Base-by-base conservation (phyloP, 805 yeast genomes). In the Saccharomycopsis lassenensis region DNA sequence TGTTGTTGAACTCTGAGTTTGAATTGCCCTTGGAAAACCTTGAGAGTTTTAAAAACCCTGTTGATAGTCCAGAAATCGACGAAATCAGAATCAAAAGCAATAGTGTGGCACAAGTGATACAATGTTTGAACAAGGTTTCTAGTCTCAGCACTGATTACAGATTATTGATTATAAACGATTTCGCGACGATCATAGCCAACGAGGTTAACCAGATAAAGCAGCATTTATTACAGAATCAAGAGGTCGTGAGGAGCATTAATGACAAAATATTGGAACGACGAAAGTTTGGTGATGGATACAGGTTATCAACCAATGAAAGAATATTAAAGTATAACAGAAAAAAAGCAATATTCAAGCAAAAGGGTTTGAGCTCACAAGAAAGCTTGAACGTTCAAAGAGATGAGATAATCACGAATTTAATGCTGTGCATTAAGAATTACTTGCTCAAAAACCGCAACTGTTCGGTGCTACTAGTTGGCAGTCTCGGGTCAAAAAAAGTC, bases 111-210 rank as follows among this genome's bases (percentile, higher is more conserved):
- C n/a, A n/a, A n/a, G n/a, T n/a, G n/a, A n/a, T n/a, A n/a, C n/a
- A n/a, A n/a, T n/a, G n/a, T n/a, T n/a, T n/a, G n/a, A n/a, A n/a
- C n/a, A n/a, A n/a, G n/a, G n/a, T n/a, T n/a, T n/a, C n/a, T n/a
- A n/a, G n/a, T n/a, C n/a, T n/a, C n/a, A n/a, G n/a, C n/a, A n/a
- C n/a, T n/a, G n/a, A n/a, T n/a, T 41, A 41, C 19, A 24, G 33
- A 25, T 29, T 39, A 12, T 39, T 42, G 4, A 20, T 42, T 5
- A 29, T 42, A n/a, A 32, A 42, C 31, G 46, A 42, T 33, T 30
- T 42, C 10, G 31, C 41, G 3, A 15, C 32, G 8, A 29, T 42
- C 10, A 19, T 42, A 4, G 17, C 18, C 8, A 24, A 28, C 17
- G 46, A 42, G 23, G 20, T 40, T 17, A 34, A 33, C 10, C 33